A percentile compares a stretch with the other conserved stretches of the same genome.
Evolutionary conservation across 2,329 filamentous ascomycete genomes (phyloP).

Genomic region (Dactylellina sp.): DNA sequence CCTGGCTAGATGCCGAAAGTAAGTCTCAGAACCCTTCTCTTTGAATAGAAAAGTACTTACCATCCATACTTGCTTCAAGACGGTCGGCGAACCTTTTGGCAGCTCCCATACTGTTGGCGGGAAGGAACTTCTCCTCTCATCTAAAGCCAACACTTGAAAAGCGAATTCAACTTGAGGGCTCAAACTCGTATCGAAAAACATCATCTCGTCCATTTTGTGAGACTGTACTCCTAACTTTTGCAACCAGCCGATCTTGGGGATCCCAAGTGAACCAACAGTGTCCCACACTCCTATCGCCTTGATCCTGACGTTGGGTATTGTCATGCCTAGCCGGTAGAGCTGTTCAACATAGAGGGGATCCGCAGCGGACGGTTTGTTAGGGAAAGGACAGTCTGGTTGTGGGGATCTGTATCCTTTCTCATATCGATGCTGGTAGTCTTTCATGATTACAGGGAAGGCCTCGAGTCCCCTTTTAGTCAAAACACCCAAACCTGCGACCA

Average conservation of each 20-base stretch:
- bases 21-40: neutral
- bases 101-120: constrained; percentile 70
- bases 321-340: constrained; percentile 50
- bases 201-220: constrained; percentile 65
- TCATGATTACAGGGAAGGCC: constrained; percentile 70
- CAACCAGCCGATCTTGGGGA: constrained; percentile 66
- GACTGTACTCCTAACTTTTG: constrained; percentile 66
- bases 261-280: constrained; percentile 67
- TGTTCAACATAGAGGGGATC: constrained; percentile 47
- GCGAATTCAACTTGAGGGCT: constrained; percentile 70
- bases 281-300: constrained; percentile 69
- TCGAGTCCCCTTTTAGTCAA: constrained; percentile 69
- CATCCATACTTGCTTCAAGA: constrained; percentile 51
- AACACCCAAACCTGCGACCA: constrained; percentile 68
- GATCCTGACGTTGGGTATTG: constrained; percentile 64
- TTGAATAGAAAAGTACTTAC: constrained; percentile 10
- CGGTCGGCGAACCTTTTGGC: constrained; percentile 38
- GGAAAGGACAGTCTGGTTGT: constrained; percentile 42
- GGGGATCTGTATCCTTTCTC: constrained; percentile 49
- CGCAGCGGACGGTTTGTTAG: constrained; percentile 35
- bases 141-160: constrained; percentile 72
- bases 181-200: constrained; percentile 70
- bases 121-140: constrained; percentile 70
- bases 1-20: constrained; percentile 23
- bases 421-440: constrained; percentile 63